Percentiles rank a stretch among this genome's conserved stretches.
phyloP scores from a whole-genome alignment of 805 yeast genomes.

The Priceomyces carsonii region DNA sequence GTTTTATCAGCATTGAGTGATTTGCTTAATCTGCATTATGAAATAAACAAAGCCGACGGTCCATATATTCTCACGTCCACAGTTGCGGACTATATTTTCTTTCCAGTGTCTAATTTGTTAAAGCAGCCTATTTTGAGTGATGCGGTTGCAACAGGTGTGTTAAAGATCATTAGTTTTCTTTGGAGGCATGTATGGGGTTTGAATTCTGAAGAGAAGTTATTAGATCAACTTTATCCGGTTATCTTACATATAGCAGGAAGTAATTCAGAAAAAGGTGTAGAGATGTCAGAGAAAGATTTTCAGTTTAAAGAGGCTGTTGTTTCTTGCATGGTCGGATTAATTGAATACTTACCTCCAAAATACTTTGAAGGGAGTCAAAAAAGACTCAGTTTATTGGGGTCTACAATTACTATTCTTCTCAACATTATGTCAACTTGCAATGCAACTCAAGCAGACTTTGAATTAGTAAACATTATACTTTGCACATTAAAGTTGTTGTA shows the following conservation, averaged over 20 bases:
- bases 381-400: constrained; percentile 29
- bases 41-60: constrained; percentile 2
- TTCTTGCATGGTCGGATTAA: constrained; percentile 14
- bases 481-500: constrained; percentile 15
- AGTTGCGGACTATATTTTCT: constrained; percentile 43
- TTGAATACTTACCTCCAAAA: constrained; percentile 18
- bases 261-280: constrained; percentile 7
- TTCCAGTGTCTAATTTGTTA: constrained; percentile 35
- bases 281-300: constrained; percentile 9
- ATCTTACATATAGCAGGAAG: constrained; percentile 23
- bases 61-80: constrained; percentile 27
- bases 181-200: constrained; percentile 30
- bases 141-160: constrained; percentile 19
- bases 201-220: constrained; percentile 18
- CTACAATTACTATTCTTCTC: constrained; percentile 25
- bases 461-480: constrained; percentile 11
- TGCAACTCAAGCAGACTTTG: constrained; percentile 17
- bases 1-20: constrained; percentile 11
- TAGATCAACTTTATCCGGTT: constrained; percentile 40
- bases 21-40: constrained; percentile 16
- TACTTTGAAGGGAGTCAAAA: constrained; percentile 18
- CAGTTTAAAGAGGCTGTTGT: constrained; percentile 19
- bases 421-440: constrained; percentile 13
- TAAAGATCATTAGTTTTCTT: constrained; percentile 30
- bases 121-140: constrained; percentile 25